Evolutionary conservation across 139 green algal genomes (phyloP).

Genomic region (Eudorina sp.): DNA sequence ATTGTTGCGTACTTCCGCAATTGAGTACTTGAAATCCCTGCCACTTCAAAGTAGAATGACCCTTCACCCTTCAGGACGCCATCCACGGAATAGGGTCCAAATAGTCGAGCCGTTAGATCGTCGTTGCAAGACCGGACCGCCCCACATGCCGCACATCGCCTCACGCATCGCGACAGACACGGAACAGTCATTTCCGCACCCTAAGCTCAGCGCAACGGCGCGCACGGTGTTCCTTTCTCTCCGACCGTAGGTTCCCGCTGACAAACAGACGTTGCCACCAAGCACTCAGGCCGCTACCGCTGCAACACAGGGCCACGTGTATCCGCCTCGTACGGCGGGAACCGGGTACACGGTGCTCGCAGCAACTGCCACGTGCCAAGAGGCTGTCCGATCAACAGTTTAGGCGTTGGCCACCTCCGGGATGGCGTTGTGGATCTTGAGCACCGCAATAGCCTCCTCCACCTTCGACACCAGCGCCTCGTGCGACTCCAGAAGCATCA

Average conservation of each 20-base stretch:
- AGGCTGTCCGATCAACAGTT: too few species aligned
- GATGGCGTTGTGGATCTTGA: conserved; percentile 87
- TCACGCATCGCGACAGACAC: not conserved
- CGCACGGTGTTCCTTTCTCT: too few species aligned
- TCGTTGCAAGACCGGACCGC: not conserved
- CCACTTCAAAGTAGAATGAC: not conserved
- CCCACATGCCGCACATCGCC: not conserved
- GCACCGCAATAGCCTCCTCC: conserved; percentile 89
- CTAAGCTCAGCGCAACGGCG: too few species aligned
- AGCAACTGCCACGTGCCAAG: too few species aligned
- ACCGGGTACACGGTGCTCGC: too few species aligned
- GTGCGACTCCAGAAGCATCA: conserved; percentile 87
- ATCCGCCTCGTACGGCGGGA: too few species aligned
- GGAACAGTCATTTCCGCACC: not conserved
- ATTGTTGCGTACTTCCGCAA: conserved; percentile 3
- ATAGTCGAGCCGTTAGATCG: not conserved
- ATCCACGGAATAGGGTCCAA: not conserved
- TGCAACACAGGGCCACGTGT: too few species aligned
- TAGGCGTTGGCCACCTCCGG: conserved; percentile 58
- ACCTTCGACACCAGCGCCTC: conserved; percentile 87
- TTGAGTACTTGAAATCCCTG: not conserved
- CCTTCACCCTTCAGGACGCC: not conserved
- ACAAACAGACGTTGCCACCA: too few species aligned
- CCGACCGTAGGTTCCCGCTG: too few species aligned
- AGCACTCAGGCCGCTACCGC: too few species aligned